These are phyloP conservation scores for Penicillium sclerotiorum DNA, from an alignment of 2,329 filamentous ascomycete species.

Conservation along the genomic window DNA sequence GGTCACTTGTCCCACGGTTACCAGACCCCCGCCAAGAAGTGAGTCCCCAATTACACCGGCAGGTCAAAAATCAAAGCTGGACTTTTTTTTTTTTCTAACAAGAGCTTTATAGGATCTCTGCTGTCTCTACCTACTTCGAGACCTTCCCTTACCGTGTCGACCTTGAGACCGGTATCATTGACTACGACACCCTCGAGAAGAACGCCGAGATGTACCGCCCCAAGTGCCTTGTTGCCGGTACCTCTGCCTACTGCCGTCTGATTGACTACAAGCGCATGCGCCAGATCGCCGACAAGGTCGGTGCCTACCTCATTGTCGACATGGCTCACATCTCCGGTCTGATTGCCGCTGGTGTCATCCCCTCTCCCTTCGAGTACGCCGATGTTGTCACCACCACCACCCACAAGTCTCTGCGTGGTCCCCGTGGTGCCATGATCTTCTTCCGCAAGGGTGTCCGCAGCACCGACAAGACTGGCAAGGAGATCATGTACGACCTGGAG, in stretches of 20 bases:
- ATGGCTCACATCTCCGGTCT: constrained; percentile 98
- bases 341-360: constrained; percentile 87
- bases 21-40: constrained; percentile 88
- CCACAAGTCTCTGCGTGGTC: constrained; percentile 95
- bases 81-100: not conserved
- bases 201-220: constrained; percentile 86
- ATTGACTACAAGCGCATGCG: constrained; percentile 95
- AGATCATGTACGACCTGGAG: constrained; percentile 88
- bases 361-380: constrained; percentile 83
- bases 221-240: constrained; percentile 92
- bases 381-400: constrained; percentile 98
- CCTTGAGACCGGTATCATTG: constrained; percentile 87
- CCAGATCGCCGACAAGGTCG: constrained; percentile 85
- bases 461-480: constrained; percentile 83
- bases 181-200: constrained; percentile 90
- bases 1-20: constrained; percentile 97
- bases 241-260: constrained; percentile 91
- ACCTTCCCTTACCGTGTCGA: constrained; percentile 93
- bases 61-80: not conserved
- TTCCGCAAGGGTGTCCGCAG: constrained; percentile 89
- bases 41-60: constrained; percentile 36
- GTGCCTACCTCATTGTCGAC: constrained; percentile 90
- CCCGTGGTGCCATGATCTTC: constrained; percentile 97
- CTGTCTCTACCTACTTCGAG: constrained; percentile 98
- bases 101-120: constrained; percentile 70